Percentiles rank a stretch among this genome's conserved stretches.
Evolutionary conservation across 2,329 filamentous ascomycete genomes (phyloP).

Genomic region (Fusarium subglutinans): DNA sequence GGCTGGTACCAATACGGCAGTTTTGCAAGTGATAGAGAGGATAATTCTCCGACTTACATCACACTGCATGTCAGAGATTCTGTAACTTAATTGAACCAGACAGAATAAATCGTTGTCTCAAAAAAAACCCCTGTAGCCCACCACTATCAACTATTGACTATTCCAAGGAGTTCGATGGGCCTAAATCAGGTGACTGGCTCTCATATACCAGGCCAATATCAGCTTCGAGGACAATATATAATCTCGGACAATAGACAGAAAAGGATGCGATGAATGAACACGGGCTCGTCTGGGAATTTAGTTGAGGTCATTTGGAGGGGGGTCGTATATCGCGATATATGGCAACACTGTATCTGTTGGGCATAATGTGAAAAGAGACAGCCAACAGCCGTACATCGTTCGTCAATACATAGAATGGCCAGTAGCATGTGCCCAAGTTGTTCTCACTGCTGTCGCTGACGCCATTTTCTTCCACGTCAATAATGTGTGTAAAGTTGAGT

Average conservation of each 20-base stretch:
- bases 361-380: not conserved
- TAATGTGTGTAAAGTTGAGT: not conserved
- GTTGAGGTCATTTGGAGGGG: not conserved
- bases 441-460: not conserved
- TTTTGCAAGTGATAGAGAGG: not conserved
- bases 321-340: not conserved
- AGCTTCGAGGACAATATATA: not conserved
- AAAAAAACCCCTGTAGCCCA: not conserved
- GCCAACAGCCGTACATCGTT: not conserved
- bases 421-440: not conserved
- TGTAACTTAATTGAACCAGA: not conserved
- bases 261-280: not conserved
- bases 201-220: not conserved
- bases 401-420: not conserved
- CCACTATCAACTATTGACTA: not conserved
- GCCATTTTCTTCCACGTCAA: not conserved
- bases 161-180: not conserved
- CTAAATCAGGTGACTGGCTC: not conserved
- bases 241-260: not conserved
- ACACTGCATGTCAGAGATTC: not conserved
- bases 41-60: not conserved
- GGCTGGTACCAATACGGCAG: not conserved
- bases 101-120: not conserved
- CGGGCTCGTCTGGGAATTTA: not conserved
- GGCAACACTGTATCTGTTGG: not conserved